These are phyloP conservation scores for Metschnikowia colocasiae DNA, from an alignment of 805 yeast species.

Conservation along the genomic window DNA sequence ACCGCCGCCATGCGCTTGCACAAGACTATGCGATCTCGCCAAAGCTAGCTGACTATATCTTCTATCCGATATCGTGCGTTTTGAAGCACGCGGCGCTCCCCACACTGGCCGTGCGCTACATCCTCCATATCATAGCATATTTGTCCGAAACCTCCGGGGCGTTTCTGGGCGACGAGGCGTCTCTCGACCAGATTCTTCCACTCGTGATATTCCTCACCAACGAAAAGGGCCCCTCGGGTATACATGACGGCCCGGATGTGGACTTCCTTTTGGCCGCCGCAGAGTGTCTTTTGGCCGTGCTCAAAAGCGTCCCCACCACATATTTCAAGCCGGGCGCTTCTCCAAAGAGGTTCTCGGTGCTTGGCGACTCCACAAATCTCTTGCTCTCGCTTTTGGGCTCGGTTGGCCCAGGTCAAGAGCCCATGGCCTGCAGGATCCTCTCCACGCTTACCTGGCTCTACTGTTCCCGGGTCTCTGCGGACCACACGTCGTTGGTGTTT, in stretches of 20 bases:
- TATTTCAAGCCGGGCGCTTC: conserved; percentile 15
- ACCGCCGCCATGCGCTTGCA: conserved; percentile 5
- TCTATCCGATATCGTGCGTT: conserved; percentile 36
- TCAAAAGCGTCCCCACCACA: conserved; percentile 19
- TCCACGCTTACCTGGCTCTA: conserved; percentile 16
- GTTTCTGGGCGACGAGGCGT: conserved; percentile 17
- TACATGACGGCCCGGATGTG: neutral
- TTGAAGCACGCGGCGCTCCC: conserved; percentile 27
- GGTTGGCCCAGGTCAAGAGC: conserved; percentile 9
- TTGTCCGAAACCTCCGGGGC: conserved; percentile 31
- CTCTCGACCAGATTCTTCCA: conserved; percentile 37
- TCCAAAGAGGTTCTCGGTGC: conserved; percentile 21
- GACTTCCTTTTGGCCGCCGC: conserved; percentile 19
- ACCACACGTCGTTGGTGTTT: conserved; percentile 35
- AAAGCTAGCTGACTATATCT: conserved; percentile 39
- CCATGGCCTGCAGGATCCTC: neutral
- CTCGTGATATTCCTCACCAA: conserved; percentile 26
- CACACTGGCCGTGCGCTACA: conserved; percentile 19
- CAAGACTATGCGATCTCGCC: conserved; percentile 24
- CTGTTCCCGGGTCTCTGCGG: conserved; percentile 22
- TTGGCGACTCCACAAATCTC: conserved; percentile 29
- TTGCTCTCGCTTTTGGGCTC: conserved; percentile 20
- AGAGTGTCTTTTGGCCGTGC: conserved; percentile 15
- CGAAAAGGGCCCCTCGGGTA: too few relatives aligned
- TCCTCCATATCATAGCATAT: conserved; percentile 29